A percentile compares a stretch with the other conserved stretches of the same genome.
phyloP scores from a whole-genome alignment of 805 yeast genomes.

The Candida ulmi region DNA sequence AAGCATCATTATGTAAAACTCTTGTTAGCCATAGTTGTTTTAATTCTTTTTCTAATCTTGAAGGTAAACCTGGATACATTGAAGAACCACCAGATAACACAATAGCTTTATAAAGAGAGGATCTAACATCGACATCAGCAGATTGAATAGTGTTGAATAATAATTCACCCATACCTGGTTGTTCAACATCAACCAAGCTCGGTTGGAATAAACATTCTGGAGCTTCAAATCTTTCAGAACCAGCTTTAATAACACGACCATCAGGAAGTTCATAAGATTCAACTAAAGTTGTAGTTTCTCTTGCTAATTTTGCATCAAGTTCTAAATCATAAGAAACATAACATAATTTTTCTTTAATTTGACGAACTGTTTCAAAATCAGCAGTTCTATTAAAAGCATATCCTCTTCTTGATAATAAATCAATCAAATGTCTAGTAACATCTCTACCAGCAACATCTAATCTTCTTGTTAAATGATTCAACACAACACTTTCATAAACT shows the following conservation, averaged over 20 bases:
- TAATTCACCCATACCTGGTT: conserved; percentile 93
- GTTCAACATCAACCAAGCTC: conserved; percentile 88
- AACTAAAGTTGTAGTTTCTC: conserved; percentile 93
- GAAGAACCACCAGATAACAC: conserved; percentile 97
- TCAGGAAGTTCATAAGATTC: conserved; percentile 93
- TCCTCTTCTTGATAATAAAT: conserved; percentile 86
- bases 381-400: conserved; percentile 98
- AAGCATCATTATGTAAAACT: conserved; percentile 81
- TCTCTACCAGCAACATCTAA: conserved; percentile 98
- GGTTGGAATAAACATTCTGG: conserved; percentile 98
- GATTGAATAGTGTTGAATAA: conserved; percentile 89
- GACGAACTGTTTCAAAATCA: conserved; percentile 97
- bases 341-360: conserved; percentile 92
- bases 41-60: conserved; percentile 90
- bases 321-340: conserved; percentile 93
- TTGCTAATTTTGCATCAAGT: conserved; percentile 79
- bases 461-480: conserved; percentile 87
- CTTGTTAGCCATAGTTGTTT: conserved; percentile 93
- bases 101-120: conserved; percentile 83
- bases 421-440: conserved; percentile 93
- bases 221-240: conserved; percentile 94
- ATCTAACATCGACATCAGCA: conserved; percentile 90
- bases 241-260: conserved; percentile 89
- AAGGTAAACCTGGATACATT: conserved; percentile 98
- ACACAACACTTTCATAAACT: conserved; percentile 94